Percentiles rank a stretch among this genome's conserved stretches.
These are phyloP conservation scores for Saccharomycopsis selenospora DNA, from an alignment of 805 yeast species.

Conservation along the genomic window DNA sequence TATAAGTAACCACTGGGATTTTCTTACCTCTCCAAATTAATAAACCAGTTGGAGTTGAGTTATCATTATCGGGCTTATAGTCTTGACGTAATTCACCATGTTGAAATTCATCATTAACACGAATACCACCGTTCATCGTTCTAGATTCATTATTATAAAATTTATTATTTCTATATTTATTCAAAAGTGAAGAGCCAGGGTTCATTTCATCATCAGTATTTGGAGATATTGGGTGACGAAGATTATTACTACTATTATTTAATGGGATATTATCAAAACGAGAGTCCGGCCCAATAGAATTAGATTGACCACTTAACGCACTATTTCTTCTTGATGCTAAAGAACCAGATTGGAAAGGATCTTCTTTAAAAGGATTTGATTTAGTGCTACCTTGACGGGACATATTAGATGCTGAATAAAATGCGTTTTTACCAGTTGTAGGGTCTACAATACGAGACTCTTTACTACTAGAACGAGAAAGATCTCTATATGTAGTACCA, in stretches of 20 bases:
- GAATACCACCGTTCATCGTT: conserved; percentile 17
- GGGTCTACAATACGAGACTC: neutral
- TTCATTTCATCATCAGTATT: conserved; percentile 5
- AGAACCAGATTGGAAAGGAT: conserved; percentile 13
- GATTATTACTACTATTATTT: neutral
- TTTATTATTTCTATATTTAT: conserved; percentile 17
- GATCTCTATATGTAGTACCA: neutral
- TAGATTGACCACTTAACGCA: neutral
- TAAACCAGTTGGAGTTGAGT: conserved; percentile 11
- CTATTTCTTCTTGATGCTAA: conserved; percentile 10
- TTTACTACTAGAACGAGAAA: neutral
- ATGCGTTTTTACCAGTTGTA: neutral
- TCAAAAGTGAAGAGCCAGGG: conserved; percentile 12
- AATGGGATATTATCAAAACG: conserved; percentile 19
- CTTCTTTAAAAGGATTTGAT: conserved; percentile 21
- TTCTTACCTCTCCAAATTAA: conserved; percentile 18
- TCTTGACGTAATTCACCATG: conserved; percentile 18
- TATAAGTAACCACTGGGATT: conserved; percentile 25
- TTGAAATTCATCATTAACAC: conserved; percentile 18
- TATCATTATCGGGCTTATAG: conserved; percentile 6
- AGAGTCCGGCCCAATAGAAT: conserved; percentile 5
- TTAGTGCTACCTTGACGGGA: conserved; percentile 18
- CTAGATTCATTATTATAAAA: conserved; percentile 16
- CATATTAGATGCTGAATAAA: conserved; percentile 4
- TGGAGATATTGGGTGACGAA: conserved; percentile 1